Evolutionary conservation across 345 rosid genomes (phyloP).

Genomic region (Viola odorata): DNA sequence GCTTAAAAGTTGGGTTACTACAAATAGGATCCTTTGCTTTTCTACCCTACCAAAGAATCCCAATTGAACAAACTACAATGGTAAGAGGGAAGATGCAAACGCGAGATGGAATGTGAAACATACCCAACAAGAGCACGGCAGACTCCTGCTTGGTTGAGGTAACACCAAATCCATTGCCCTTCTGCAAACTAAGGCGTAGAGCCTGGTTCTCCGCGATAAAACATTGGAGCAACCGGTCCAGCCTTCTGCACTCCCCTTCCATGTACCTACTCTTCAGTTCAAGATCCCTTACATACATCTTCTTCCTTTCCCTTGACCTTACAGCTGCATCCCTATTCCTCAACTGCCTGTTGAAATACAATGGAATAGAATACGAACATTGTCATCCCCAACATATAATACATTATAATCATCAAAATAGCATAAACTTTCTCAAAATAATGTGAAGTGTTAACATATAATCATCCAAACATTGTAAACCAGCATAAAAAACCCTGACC

Average conservation of each 20-base stretch:
- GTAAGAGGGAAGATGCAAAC: not conserved
- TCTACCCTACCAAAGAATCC: not conserved
- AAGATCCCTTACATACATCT: constrained; percentile 59
- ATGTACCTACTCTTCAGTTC: constrained; percentile 76
- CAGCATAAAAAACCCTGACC: too few relatives aligned
- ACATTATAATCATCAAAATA: too few relatives aligned
- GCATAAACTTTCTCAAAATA: too few relatives aligned
- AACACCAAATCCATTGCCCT: constrained; percentile 48
- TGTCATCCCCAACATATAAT: too few relatives aligned
- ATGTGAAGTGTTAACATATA: too few relatives aligned
- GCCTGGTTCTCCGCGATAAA: constrained; percentile 71
- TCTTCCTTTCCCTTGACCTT: constrained; percentile 88
- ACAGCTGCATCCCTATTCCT: constrained; percentile 87
- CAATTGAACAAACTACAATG: not conserved
- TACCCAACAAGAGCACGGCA: constrained; percentile 99
- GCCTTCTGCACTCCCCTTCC: constrained; percentile 77
- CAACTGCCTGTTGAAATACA: constrained; percentile 45
- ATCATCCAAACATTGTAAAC: too few relatives aligned
- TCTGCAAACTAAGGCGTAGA: constrained; percentile 53
- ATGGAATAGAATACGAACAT: too few relatives aligned
- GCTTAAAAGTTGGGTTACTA: too few relatives aligned
- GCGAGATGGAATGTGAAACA: constrained; percentile 9
- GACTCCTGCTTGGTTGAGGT: constrained; percentile 95
- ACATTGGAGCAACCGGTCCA: constrained; percentile 72
- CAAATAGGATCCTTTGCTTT: too few relatives aligned